phyloP scores from a whole-genome alignment of 495 filamentous ascomycete species.

The Annulohypoxylon bovei region DNA sequence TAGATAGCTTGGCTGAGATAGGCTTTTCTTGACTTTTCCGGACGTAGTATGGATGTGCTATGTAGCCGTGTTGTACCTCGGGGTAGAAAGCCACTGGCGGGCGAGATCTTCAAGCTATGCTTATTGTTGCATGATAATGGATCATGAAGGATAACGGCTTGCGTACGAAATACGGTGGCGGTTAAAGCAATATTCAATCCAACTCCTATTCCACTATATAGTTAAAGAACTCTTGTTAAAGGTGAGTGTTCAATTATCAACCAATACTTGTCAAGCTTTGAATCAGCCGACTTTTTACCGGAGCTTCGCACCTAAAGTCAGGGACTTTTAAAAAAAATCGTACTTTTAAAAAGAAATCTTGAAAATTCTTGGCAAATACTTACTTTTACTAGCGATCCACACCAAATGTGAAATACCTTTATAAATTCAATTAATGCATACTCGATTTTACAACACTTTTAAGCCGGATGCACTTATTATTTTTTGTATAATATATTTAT shows the following conservation, averaged over 20 bases:
- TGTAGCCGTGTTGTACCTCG: background rate
- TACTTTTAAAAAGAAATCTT: no score
- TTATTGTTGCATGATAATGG: constrained; percentile 23
- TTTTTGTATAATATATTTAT: no score
- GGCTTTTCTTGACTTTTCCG: constrained; percentile 1
- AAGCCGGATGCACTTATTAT: no score
- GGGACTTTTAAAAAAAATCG: no score
- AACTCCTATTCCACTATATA: background rate
- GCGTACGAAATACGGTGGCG: constrained; percentile 11
- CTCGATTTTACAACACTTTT: no score
- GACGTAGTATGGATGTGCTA: background rate
- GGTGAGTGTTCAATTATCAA: constrained; percentile 22
- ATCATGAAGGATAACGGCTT: constrained; percentile 33
- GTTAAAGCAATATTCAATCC: background rate
- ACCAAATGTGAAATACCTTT: no score
- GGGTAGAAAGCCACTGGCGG: background rate
- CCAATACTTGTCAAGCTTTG: no score
- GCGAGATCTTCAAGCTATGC: constrained; percentile 3
- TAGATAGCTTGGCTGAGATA: background rate
- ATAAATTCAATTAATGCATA: no score
- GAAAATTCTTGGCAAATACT: no score
- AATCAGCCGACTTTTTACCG: no score
- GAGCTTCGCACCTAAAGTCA: no score
- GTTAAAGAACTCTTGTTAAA: background rate
- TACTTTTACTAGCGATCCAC: no score